These are phyloP conservation scores for Myxozyma neglecta DNA, from an alignment of 805 yeast species.

Conservation along the genomic window DNA sequence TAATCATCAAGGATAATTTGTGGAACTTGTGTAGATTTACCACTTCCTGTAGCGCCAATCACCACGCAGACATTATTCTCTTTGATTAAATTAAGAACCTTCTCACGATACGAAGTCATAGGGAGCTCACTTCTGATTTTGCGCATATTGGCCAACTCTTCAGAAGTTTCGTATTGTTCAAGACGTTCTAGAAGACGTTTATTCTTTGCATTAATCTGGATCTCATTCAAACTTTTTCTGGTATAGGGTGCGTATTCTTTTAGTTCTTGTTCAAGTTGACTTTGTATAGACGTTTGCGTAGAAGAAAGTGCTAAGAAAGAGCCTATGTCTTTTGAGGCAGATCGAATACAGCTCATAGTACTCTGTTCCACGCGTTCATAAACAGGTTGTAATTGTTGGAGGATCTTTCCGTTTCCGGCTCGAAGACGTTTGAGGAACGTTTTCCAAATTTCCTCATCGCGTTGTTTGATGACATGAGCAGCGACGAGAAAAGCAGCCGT, in stretches of 20 bases:
- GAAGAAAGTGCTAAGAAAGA: not conserved
- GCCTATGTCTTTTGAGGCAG: constrained; percentile 7
- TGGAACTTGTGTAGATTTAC: constrained; percentile 36
- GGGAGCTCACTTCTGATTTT: constrained; percentile 19
- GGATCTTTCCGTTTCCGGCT: constrained; percentile 13
- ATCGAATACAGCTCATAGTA: constrained; percentile 8
- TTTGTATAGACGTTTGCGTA: not conserved
- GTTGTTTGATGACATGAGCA: constrained; percentile 17
- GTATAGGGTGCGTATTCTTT: not conserved
- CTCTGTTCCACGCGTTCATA: not conserved
- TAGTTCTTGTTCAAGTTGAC: constrained; percentile 6
- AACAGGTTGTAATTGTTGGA: constrained; percentile 11
- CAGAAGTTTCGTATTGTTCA: constrained; percentile 1
- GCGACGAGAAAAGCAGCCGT: constrained; percentile 18
- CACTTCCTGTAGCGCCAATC: constrained; percentile 35
- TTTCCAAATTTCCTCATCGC: constrained; percentile 17
- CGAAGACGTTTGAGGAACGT: constrained; percentile 5
- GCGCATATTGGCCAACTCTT: constrained; percentile 13
- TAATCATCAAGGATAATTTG: constrained; percentile 32
- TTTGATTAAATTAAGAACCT: constrained; percentile 23
- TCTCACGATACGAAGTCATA: constrained; percentile 9
- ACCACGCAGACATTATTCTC: constrained; percentile 27
- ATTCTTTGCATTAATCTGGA: not conserved
- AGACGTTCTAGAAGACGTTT: not conserved
- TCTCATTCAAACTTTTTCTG: not conserved